Base-by-base conservation (phyloP, 176 grass and related monocot species). In the Avena sativa region DNA sequence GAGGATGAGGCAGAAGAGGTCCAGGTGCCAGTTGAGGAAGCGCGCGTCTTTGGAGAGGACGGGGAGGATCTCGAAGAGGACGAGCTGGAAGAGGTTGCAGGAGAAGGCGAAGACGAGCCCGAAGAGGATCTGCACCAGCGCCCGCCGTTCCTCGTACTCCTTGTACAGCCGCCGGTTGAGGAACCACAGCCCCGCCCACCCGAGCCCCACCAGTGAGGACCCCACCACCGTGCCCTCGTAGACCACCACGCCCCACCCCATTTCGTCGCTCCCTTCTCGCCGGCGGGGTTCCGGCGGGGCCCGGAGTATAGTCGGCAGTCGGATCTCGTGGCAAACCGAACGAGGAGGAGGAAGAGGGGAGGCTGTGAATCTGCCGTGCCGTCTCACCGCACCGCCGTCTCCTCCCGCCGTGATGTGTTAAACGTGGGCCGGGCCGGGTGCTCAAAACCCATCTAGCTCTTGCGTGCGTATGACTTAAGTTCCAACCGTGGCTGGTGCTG, bases 101-200 rank as follows among this genome's bases (percentile, higher is more conserved):
- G 97, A 96, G 92, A 99, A 96, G 92, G 97, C 97, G 87, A 99
- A 99, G 87, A 99, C 94, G 87, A 96, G 89, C 88, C 97, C 95
- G 89, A 99, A 99, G 92, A 99, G 93, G 92, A 99, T 94, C 90
- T 99, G 97, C 76, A 99, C 97, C 72, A 96, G 92, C 50, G 89
- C 94, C 82, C 94, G 89, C 80, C 95, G 95, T 92, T 99, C 94
- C 84, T 99, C 94, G 92, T 99, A 96, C 90, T 99, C 97, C 92
- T 94, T 99, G 92, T 99, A 99, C 28, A 99, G 87, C 52, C 97
- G 89, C 83, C 92, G 89, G 91, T 99, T 99, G 38, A 99, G 88
- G 80, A 99, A 99, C 97, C 97, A 99, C 49, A 99, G 89, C 51
- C 97, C 97, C 71, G 94, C 94, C 97, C 97, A 99, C 4, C 94